Conservation (phyloP, 495 filamentous ascomycete genomes). For the Daldinia decipiens region DNA sequence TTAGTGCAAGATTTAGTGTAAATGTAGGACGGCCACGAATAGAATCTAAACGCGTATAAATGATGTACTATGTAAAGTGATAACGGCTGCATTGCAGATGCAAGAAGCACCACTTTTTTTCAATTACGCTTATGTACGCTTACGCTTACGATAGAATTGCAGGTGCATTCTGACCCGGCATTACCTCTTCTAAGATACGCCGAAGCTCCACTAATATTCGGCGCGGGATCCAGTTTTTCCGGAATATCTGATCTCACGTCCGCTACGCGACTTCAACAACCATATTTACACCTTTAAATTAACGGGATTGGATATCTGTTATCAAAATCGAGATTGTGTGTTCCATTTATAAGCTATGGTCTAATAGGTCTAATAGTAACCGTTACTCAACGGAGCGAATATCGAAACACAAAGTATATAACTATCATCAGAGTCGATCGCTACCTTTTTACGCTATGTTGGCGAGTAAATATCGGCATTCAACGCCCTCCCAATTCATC, state of each 20-base stretch:
- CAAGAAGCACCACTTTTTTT: background rate
- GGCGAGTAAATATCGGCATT: background rate
- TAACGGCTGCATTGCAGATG: constrained; percentile 11
- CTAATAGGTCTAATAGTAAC: no score
- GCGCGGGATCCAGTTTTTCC: background rate
- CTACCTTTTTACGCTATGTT: background rate
- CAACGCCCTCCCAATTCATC: background rate
- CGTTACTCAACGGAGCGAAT: background rate
- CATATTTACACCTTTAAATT: background rate
- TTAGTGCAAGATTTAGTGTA: background rate
- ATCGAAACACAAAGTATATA: background rate
- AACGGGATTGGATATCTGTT: background rate
- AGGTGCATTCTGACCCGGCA: background rate
- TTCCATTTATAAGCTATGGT: no score
- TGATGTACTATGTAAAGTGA: background rate
- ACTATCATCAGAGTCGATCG: background rate
- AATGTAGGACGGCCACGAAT: background rate
- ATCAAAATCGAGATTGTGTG: background rate
- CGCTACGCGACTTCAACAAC: background rate
- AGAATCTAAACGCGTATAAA: constrained; percentile 5
- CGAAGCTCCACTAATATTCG: background rate
- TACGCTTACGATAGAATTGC: background rate
- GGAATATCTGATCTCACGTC: background rate
- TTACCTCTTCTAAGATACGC: background rate
- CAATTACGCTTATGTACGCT: no score